A percentile compares a stretch with the other conserved stretches of the same genome.
Evolutionary conservation across 164 flowering plant genomes (phyloP).

Genomic region (Chimonanthus praecox): DNA sequence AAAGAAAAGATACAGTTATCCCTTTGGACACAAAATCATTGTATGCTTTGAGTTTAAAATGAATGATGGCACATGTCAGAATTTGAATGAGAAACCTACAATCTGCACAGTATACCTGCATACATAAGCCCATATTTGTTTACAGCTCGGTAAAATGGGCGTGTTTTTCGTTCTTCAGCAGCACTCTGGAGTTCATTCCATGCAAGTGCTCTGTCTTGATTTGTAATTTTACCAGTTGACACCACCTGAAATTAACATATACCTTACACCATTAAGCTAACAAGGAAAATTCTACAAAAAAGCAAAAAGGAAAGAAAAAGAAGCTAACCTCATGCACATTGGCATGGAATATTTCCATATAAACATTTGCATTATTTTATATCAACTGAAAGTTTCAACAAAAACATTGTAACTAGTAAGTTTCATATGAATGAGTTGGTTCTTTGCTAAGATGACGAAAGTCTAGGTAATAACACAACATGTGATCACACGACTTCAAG

Average conservation of each 20-base stretch:
- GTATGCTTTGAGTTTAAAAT: background rate
- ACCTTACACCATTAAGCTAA: background rate
- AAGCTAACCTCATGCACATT: background rate
- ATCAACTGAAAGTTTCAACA: background rate
- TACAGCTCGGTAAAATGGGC: conserved; percentile 82
- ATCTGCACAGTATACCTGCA: conserved; percentile 53
- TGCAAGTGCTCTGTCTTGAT: conserved; percentile 57
- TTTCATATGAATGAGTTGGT: background rate
- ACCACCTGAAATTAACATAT: conserved; percentile 50
- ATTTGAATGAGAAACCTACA: background rate
- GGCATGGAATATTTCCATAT: background rate
- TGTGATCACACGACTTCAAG: background rate
- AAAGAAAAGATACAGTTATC: background rate
- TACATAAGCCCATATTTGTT: conserved; percentile 81
- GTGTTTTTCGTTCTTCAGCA: conserved; percentile 52
- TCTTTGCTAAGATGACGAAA: background rate
- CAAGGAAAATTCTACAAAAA: background rate
- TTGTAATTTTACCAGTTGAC: conserved; percentile 58
- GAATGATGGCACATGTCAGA: background rate
- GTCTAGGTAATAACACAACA: background rate
- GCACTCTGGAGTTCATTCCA: conserved; percentile 78
- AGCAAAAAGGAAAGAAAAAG: background rate
- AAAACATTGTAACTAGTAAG: background rate
- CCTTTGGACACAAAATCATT: background rate
- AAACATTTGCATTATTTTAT: background rate